Conservation (phyloP, 768 basidiomycete species). For the Mrakia blollopis region DNA sequence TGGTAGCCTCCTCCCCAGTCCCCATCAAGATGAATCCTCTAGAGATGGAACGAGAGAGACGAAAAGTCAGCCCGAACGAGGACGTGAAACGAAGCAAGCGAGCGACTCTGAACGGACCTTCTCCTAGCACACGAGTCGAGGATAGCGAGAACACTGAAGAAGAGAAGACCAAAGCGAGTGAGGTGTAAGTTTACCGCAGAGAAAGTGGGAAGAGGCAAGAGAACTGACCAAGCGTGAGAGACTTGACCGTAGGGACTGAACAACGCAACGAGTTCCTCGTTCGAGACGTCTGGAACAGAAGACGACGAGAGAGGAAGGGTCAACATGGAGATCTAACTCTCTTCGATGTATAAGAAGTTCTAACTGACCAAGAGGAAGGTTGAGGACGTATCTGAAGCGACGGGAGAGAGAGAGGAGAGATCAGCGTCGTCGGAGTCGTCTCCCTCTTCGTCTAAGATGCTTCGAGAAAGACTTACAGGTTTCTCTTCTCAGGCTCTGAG, state of each 20-base stretch:
- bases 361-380: constrained; percentile 24
- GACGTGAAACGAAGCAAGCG: neutral
- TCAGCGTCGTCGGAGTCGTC: neutral
- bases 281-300: constrained; percentile 23
- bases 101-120: neutral
- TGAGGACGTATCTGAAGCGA: constrained; percentile 29
- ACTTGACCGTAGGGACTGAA: constrained; percentile 28
- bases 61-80: neutral
- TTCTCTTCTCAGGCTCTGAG: constrained; percentile 19
- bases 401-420: neutral
- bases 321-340: too few species aligned
- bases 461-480: constrained; percentile 17
- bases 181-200: neutral
- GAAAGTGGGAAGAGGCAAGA: neutral
- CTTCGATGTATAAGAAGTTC: neutral
- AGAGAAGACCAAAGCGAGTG: neutral
- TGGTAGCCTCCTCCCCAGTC: constrained; percentile 26
- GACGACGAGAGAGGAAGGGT: neutral
- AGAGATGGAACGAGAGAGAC: neutral
- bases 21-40: constrained; percentile 31
- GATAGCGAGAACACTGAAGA: constrained; percentile 26
- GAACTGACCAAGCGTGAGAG: constrained; percentile 22
- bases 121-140: constrained; percentile 29
- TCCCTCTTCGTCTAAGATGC: neutral
- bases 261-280: constrained; percentile 29